Evolutionary conservation across 352 stramenopile species (phyloP), one percentile per base, ranked within the genome.

Genomic region (Thraustotheca clavata): DNA sequence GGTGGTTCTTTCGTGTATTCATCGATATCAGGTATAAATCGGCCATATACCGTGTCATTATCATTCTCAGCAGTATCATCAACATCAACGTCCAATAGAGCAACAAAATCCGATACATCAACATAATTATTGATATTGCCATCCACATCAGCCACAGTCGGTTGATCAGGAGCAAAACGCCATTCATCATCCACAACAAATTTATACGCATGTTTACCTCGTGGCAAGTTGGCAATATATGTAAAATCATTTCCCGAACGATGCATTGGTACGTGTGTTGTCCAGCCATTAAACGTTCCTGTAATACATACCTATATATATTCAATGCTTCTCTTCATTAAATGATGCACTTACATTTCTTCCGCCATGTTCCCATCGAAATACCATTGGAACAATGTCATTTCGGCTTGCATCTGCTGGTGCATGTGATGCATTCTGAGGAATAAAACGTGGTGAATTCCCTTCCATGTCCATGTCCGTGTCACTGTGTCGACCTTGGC

Each of bases 101-200:
- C 72, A 62, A 89, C 87, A 66, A 99, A 99, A 49, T 99, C 95
- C 11, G 93, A 98, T 32, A 99, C 95, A 76, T 99, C 97, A 61
- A 99, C 98, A 71, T 99, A 99, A 73, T 99, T 99, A 78, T 99
- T 99, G 46, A 99, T 98, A 63, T 98, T 96, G 35, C 96, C 96
- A 74, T 99, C 94, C 34, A 99, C 96, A 71, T 99, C 97, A 8
- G 97, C 96, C 31, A 99, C 96, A 3, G 96, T 99, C 38, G 97
- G 95, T 70, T 94, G 84, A 48, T 96, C 87, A 3, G 91, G 90
- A 16, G 91, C 88, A 59, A 96, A 98, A 31, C 96, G 85, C 97
- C 97, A 99, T 76, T 99, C 96, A 67, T 99, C 96, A 71, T 99
- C 97, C 27, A 99, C 97, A 60, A 99, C 98, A 72, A 99, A 99